Base-by-base conservation (phyloP, 768 basidiomycete genomes). In the Phlegmacium glaucopus region DNA sequence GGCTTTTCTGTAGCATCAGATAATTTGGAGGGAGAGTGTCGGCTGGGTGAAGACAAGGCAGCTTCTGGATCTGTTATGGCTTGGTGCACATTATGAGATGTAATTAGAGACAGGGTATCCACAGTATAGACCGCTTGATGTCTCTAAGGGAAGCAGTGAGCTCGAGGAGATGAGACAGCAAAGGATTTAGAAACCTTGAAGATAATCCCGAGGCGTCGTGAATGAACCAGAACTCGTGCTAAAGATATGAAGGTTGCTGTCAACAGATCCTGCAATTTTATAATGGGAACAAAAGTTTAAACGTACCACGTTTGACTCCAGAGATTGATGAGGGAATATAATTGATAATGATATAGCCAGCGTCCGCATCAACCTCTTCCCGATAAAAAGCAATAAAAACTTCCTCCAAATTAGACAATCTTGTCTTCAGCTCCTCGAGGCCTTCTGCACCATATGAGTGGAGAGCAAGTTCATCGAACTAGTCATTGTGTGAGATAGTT, bases 171-270 rank as follows among this genome's bases (percentile, higher is more conserved):
- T 51, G 53, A 52, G 56, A 58, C 55, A 61, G 58, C 57, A 38
- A 50, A 29, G 47, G 48, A 41, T 34, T 42, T 54, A 58, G 60
- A 46, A 47, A 76, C 77, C 64, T 72, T 74, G 56, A 78, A 75
- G 41, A 74, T 61, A 25, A 64, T 64, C 13, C 74, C 74, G 45
- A 78, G 58, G 8, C 75, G 68, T 43, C 76, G 69, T 10, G 77
- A 73, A 53, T 77, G 72, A 9, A 77, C 75, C 26, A 77, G 63
- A 4, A 69, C 69, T 30, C 72, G 67, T 11, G 77, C 78, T 77
- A 48, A 53, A 42, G 44, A 22, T 45, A 50, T 46, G 34, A 27
- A 44, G 28, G 25, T 53, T 9, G 42, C 39, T 22, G 49, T 47
- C 39, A 44, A 15, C 46, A 29, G 41, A 38, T 30, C 28, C 28